Conservation (phyloP, 1,284 basidiomycete genomes). For the Tilletia indica region DNA sequence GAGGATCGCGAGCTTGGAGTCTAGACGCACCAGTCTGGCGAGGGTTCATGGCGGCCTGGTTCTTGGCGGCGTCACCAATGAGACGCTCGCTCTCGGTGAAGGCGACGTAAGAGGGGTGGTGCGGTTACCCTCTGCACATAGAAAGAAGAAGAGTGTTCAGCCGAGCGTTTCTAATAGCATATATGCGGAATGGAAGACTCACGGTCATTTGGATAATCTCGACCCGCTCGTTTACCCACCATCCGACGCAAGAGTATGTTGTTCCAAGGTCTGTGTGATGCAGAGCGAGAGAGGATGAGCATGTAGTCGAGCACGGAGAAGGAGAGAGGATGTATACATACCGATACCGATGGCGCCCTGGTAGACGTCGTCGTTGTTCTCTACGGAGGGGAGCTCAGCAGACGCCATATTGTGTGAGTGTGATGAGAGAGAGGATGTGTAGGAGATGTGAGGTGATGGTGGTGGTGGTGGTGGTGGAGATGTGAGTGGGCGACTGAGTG, state of each 20-base stretch:
- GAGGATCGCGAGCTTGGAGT: background rate
- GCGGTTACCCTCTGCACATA: conserved; percentile 79
- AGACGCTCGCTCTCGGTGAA: conserved; percentile 96
- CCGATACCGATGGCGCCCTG: conserved; percentile 94
- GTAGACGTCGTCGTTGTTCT: conserved; percentile 73
- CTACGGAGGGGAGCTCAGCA: conserved; percentile 51
- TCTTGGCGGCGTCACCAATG: conserved; percentile 76
- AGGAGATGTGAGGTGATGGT: conserved; percentile 25
- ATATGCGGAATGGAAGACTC: conserved; percentile 15
- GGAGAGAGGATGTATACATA: conserved; percentile 40
- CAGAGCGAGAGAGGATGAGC: background rate
- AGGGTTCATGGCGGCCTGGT: conserved; percentile 84
- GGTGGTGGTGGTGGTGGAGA: conserved; percentile 14
- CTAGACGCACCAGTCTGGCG: conserved; percentile 65
- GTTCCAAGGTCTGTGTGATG: conserved; percentile 62
- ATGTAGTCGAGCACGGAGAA: background rate
- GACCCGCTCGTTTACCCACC: conserved; percentile 53
- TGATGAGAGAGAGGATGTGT: conserved; percentile 20
- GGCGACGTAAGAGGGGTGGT: conserved; percentile 97
- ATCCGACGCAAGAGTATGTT: conserved; percentile 74
- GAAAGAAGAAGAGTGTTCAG: conserved; percentile 12
- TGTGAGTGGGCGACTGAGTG: conserved; percentile 20
- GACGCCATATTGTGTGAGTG: conserved; percentile 43
- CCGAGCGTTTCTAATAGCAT: background rate
- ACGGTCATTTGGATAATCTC: conserved; percentile 59